Evolutionary conservation across 352 stramenopile species (phyloP).

Genomic region (Globisporangium parvum): DNA sequence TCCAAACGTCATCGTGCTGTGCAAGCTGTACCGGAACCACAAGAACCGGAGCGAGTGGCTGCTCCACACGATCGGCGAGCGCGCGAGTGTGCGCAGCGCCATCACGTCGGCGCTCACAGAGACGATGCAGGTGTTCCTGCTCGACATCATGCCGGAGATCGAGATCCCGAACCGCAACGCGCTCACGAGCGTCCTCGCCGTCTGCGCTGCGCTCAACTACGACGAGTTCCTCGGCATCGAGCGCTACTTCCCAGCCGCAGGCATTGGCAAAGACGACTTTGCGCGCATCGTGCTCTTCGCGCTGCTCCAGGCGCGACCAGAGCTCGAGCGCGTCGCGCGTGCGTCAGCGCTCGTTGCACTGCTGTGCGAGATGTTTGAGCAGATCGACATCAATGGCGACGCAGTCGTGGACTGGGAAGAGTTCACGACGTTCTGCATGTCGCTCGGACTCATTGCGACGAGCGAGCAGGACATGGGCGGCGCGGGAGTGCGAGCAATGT

Average conservation of each 20-base stretch:
- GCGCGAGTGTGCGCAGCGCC: slow-evolving; percentile 30
- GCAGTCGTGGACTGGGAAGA: slow-evolving; percentile 76
- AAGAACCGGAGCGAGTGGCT: slow-evolving; percentile 27
- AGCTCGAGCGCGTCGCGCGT: slow-evolving; percentile 26
- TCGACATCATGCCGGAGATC: slow-evolving; percentile 67
- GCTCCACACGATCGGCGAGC: slow-evolving; percentile 33
- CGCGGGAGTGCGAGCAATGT: not conserved
- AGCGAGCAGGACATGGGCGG: slow-evolving; percentile 16
- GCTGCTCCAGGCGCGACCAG: slow-evolving; percentile 34
- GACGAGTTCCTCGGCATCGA: slow-evolving; percentile 58
- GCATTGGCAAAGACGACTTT: slow-evolving; percentile 44
- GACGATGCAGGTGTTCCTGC: slow-evolving; percentile 48
- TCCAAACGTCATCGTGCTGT: slow-evolving; percentile 39
- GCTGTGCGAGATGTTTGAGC: slow-evolving; percentile 73
- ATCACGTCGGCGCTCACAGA: slow-evolving; percentile 39
- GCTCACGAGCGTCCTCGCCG: slow-evolving; percentile 47
- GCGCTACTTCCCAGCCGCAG: slow-evolving; percentile 30
- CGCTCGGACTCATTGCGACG: slow-evolving; percentile 51
- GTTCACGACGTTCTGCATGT: slow-evolving; percentile 79
- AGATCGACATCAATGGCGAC: slow-evolving; percentile 85
- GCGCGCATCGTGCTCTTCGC: slow-evolving; percentile 40
- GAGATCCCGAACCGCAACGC: slow-evolving; percentile 57
- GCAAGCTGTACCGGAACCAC: slow-evolving; percentile 47
- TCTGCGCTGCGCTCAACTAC: slow-evolving; percentile 54
- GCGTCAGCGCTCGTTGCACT: slow-evolving; percentile 33